Evolutionary conservation across 1,284 basidiomycete species (phyloP).

Genomic region (Puccinia hordei): DNA sequence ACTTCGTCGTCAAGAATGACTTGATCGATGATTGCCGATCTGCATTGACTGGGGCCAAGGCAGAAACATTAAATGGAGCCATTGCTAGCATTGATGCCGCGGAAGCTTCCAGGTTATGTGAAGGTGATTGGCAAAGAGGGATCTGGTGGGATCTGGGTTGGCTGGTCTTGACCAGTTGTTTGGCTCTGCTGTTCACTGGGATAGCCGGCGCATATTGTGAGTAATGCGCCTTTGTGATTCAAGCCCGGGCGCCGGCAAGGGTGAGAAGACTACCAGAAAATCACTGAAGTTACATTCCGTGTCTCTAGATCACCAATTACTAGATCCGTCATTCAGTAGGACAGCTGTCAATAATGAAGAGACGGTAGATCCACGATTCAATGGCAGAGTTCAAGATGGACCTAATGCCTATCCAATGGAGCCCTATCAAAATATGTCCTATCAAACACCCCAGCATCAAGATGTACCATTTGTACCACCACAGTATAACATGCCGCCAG

Average conservation of each 20-base stretch:
- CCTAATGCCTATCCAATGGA: constrained; percentile 39
- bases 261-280: background rate
- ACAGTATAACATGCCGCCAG: constrained; percentile 39
- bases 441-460: constrained; percentile 21
- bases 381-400: constrained; percentile 33
- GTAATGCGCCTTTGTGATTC: background rate
- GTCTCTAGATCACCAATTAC: constrained; percentile 46
- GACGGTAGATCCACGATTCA: constrained; percentile 13
- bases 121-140: constrained; percentile 50
- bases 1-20: constrained; percentile 46
- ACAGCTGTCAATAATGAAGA: constrained; percentile 12
- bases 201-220: constrained; percentile 47
- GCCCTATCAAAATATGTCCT: constrained; percentile 45
- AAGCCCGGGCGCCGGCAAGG: background rate
- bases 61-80: constrained; percentile 38
- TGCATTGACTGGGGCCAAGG: constrained; percentile 44
- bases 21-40: constrained; percentile 29
- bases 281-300: background rate
- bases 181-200: constrained; percentile 45
- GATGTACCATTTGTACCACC: constrained; percentile 48
- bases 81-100: constrained; percentile 32
- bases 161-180: constrained; percentile 48
- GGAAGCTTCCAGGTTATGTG: constrained; percentile 43
- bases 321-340: constrained; percentile 45
- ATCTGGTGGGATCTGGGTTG: constrained; percentile 52